phyloP scores from a whole-genome alignment of 305 asterid species.

The Fraxinus floribunda region DNA sequence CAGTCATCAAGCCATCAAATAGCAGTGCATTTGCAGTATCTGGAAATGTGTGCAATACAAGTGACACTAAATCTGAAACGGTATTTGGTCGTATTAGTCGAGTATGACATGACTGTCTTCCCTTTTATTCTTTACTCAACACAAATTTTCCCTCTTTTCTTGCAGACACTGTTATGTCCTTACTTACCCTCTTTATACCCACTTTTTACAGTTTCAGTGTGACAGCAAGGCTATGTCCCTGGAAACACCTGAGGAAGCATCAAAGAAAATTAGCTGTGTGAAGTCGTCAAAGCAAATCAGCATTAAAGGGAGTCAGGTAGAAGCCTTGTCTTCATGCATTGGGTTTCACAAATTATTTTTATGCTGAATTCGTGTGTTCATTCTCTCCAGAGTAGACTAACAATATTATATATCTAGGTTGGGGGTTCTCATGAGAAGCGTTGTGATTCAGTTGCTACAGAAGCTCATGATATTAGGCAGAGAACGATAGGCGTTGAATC shows the following conservation, averaged over 20 bases:
- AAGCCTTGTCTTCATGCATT: conserved; percentile 15
- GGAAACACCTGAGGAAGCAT: conserved; percentile 25
- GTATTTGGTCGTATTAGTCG: conserved; percentile 31
- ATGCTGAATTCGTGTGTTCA: neutral
- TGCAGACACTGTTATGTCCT: neutral
- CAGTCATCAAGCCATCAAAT: conserved; percentile 26
- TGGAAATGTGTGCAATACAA: conserved; percentile 26
- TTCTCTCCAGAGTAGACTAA: neutral
- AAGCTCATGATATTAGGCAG: conserved; percentile 23
- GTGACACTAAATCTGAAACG: conserved; percentile 29
- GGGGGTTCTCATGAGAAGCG: conserved; percentile 25
- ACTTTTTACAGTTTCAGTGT: conserved; percentile 20
- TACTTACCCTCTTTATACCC: neutral
- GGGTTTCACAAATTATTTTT: neutral
- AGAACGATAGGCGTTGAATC: conserved; percentile 5
- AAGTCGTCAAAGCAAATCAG: conserved; percentile 16
- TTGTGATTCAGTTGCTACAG: conserved; percentile 19
- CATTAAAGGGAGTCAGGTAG: conserved; percentile 33
- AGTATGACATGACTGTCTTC: neutral
- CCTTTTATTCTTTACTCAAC: conserved; percentile 3
- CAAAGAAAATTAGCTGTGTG: conserved; percentile 3
- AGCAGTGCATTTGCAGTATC: conserved; percentile 16
- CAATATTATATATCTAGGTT: conserved; percentile 36
- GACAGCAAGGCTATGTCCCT: conserved; percentile 19
- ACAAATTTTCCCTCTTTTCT: neutral